Evolutionary conservation across 2,329 filamentous ascomycete genomes (phyloP).

Genomic region (Dothistroma pini): DNA sequence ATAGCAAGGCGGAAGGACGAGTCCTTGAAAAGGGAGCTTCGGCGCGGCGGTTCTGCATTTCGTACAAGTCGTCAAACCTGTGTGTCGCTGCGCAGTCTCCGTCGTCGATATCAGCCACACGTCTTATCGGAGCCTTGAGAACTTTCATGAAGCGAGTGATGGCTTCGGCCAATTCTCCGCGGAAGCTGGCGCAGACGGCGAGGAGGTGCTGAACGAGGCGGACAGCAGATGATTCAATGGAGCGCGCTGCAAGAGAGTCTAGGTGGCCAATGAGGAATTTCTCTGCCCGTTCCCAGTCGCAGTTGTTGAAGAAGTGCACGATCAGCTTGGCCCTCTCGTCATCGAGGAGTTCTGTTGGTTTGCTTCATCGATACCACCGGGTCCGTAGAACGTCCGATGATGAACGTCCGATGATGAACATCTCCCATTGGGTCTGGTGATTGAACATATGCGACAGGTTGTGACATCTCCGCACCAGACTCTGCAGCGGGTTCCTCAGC

Average conservation of each 20-base stretch:
- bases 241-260: neutral
- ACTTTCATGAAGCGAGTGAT: conserved; percentile 21
- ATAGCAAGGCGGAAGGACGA: neutral
- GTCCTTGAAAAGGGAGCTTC: conserved; percentile 15
- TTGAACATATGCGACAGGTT: neutral
- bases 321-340: conserved; percentile 13
- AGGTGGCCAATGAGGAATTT: conserved; percentile 8
- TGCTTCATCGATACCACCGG: neutral
- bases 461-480: neutral
- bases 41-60: conserved; percentile 19
- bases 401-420: neutral
- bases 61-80: conserved; percentile 27
- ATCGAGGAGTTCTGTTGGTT: conserved; percentile 7
- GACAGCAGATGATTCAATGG: neutral
- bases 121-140: conserved; percentile 16
- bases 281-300: conserved; percentile 17
- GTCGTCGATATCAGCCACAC: conserved; percentile 17
- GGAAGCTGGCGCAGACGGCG: conserved; percentile 24
- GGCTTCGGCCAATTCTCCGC: conserved; percentile 21
- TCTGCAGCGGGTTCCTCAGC: neutral
- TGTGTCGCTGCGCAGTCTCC: conserved; percentile 28
- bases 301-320: conserved; percentile 17
- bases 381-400: neutral
- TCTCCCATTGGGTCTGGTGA: conserved; percentile 5
- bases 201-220: conserved; percentile 21